These are phyloP conservation scores for Athelia sp. DNA, from an alignment of 1,284 basidiomycete species.

Conservation along the genomic window DNA sequence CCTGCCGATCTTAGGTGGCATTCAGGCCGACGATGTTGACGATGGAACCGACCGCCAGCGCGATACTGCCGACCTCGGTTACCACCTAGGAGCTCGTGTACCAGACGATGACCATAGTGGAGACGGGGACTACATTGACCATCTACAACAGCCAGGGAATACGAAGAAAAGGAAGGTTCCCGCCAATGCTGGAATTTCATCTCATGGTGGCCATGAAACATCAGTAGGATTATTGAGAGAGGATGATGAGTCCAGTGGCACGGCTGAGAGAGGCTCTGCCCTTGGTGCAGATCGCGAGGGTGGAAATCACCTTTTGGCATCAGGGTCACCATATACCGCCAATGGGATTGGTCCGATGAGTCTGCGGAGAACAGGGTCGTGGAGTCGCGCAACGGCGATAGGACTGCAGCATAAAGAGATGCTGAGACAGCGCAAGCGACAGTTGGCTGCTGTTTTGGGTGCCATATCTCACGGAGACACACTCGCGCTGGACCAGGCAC, in stretches of 20 bases:
- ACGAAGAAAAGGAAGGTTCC: slow-evolving; percentile 84
- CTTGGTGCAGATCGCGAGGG: slow-evolving; percentile 15
- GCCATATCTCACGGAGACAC: slow-evolving; percentile 59
- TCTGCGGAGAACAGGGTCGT: slow-evolving; percentile 32
- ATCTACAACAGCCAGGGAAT: slow-evolving; percentile 70
- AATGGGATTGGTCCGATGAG: slow-evolving; percentile 18
- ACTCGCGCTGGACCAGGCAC: slow-evolving; percentile 68
- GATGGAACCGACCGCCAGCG: not conserved
- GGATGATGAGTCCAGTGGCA: slow-evolving; percentile 22
- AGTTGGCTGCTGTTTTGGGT: slow-evolving; percentile 62
- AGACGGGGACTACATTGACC: slow-evolving; percentile 59
- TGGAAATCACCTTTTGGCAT: not conserved
- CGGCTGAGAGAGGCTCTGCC: slow-evolving; percentile 21
- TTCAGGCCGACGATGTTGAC: too few species aligned
- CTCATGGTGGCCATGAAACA: slow-evolving; percentile 30
- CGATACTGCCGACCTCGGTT: slow-evolving; percentile 10
- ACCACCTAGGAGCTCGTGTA: slow-evolving; percentile 9
- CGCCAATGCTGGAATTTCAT: slow-evolving; percentile 30
- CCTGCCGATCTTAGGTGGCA: slow-evolving; percentile 51
- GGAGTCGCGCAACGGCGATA: slow-evolving; percentile 57
- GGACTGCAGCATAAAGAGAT: slow-evolving; percentile 72
- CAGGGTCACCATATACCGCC: slow-evolving; percentile 15
- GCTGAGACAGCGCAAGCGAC: slow-evolving; percentile 59
- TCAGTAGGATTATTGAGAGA: slow-evolving; percentile 30
- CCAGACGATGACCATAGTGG: slow-evolving; percentile 46